Base-by-base conservation (phyloP, 2,329 filamentous ascomycete species). In the Sporothrix schenckii region DNA sequence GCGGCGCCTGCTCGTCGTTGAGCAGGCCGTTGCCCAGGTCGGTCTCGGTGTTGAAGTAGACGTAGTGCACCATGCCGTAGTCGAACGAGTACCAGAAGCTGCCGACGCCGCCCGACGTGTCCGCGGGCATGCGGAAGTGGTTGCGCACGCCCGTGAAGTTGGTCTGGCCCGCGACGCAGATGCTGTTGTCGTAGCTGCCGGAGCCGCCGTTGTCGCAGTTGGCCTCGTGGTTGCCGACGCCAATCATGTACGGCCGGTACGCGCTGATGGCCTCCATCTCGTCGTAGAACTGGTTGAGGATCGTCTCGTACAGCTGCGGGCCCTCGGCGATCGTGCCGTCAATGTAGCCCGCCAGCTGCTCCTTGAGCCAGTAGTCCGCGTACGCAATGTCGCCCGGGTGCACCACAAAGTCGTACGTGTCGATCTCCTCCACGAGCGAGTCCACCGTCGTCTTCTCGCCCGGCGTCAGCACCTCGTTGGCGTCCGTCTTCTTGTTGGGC, bases 321-420 rank as follows among this genome's bases (percentile, higher is more conserved):
- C 71, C 83, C 80, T 70, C 83, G 80, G 3, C 78, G 4, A 69
- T 19, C 5, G 69, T 67, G 21, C 11, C 69, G 21, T 70, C 54
- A 10, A 70, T 56, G 49, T 4, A 80, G 75, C 72, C 84, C 80
- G 21, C 82, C 81, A 21, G 74, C 77, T 10, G 82, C 84, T 70
- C 79, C 78, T 44, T 80, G 76, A 9, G 81, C 82, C 82, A 85
- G 74, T 80, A 78, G 66, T 79, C 72, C 0, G 84, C 83, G 72
- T 86, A 86, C 60, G 78, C 81, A 68, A 85, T 77, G 72, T 86
- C 84, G 63, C 84, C 84, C 30, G 83, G 83, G 75, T 86, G 84
- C 83, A 83, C 85, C 34, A 73, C 16, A 34, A 74, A 74, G 58
- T 73, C 73, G 65, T 60, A 72, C 19, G 44, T 34, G 65, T 66